A percentile compares a stretch with the other conserved stretches of the same genome.
phyloP scores from a whole-genome alignment of 1,139 yeast genomes.

The Blastobotrys malaysiensis region DNA sequence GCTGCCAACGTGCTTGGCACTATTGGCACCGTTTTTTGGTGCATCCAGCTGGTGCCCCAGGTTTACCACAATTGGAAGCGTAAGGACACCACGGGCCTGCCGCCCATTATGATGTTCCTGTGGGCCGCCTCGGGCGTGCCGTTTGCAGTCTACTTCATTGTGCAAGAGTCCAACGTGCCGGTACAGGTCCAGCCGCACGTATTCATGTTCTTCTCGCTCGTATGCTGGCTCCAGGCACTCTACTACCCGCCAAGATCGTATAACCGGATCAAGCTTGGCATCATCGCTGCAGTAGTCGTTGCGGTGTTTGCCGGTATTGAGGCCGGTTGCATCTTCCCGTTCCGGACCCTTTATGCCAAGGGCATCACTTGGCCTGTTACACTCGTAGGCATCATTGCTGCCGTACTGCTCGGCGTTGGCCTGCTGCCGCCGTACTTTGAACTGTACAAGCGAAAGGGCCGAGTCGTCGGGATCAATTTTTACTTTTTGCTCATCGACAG shows the following conservation, averaged over 20 bases:
- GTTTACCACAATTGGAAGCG: conserved; percentile 61
- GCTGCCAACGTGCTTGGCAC: conserved; percentile 83
- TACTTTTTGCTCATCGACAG: conserved; percentile 73
- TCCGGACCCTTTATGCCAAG: conserved; percentile 52
- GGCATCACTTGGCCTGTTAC: conserved; percentile 71
- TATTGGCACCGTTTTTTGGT: conserved; percentile 86
- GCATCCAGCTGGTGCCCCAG: conserved; percentile 84
- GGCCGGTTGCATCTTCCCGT: conserved; percentile 65
- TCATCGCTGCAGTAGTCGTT: conserved; percentile 28
- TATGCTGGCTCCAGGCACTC: conserved; percentile 66
- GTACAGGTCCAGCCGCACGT: conserved; percentile 82
- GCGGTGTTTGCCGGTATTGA: conserved; percentile 54
- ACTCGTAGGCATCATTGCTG: conserved; percentile 73
- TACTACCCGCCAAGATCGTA: conserved; percentile 66
- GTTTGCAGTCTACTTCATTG: conserved; percentile 72
- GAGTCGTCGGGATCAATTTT: conserved; percentile 85
- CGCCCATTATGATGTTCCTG: conserved; percentile 74
- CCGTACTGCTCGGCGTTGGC: conserved; percentile 69
- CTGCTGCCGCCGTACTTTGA: conserved; percentile 87
- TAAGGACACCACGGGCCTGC: conserved; percentile 82
- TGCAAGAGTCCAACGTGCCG: conserved; percentile 67
- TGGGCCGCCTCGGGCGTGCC: conserved; percentile 86
- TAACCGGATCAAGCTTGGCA: conserved; percentile 19
- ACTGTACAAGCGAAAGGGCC: conserved; percentile 67
- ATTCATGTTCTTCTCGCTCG: conserved; percentile 64